Conservation (phyloP, 176 grass and related monocot genomes). For the Aegilops bicornis region DNA sequence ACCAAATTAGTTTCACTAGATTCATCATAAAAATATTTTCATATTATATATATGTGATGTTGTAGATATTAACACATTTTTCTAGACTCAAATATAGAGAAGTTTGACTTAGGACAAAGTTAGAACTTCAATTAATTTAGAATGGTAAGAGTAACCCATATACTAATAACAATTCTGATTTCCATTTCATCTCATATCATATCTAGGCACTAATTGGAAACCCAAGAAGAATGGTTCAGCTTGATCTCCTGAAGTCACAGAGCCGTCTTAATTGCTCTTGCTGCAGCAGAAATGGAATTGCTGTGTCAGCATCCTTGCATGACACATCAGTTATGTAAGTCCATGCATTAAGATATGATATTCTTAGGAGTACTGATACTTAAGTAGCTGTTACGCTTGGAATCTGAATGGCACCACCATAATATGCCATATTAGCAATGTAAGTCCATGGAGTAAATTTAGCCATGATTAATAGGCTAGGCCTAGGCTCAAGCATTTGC, state of each 20-base stretch:
- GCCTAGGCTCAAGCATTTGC: not conserved
- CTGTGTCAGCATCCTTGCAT: constrained; percentile 63
- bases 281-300: constrained; percentile 50
- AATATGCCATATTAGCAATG: not conserved
- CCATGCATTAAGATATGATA: not conserved
- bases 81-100: not conserved
- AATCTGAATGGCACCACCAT: not conserved
- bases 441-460: not conserved
- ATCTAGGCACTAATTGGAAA: constrained; percentile 81
- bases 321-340: constrained; percentile 88
- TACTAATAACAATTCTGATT: constrained; percentile 9
- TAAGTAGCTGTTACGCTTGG: not conserved
- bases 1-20: not conserved
- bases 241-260: constrained; percentile 75
- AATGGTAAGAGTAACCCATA: not conserved
- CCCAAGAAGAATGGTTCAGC: constrained; percentile 81
- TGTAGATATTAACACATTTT: not conserved
- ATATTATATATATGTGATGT: not conserved
- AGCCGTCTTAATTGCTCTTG: constrained; percentile 68
- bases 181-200: constrained; percentile 9
- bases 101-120: not conserved
- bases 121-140: not conserved
- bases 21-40: not conserved
- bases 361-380: not conserved
- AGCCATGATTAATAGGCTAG: not conserved